A percentile compares a stretch with the other conserved stretches of the same genome.
Conservation (phyloP, 1,139 yeast genomes). For the Lodderomyces pseudojiufengensis region DNA sequence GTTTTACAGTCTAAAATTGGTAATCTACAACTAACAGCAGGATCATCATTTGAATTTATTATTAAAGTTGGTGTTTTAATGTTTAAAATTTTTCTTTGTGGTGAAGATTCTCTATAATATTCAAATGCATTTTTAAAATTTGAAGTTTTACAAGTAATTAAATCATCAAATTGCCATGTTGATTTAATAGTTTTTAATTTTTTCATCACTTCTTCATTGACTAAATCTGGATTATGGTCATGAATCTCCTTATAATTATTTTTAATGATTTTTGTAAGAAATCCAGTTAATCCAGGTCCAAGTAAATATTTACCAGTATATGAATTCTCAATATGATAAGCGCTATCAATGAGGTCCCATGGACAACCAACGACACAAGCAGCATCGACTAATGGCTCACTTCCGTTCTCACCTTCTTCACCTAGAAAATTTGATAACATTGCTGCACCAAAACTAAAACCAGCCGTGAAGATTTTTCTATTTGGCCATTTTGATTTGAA, state of each 20-base stretch:
- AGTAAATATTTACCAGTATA: constrained; percentile 63
- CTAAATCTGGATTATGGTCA: constrained; percentile 30
- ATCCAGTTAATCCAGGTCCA: constrained; percentile 62
- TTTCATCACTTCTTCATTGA: constrained; percentile 30
- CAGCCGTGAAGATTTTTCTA: constrained; percentile 72
- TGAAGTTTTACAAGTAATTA: constrained; percentile 67
- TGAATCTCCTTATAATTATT: constrained; percentile 58
- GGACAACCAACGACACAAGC: constrained; percentile 73
- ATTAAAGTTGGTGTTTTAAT: constrained; percentile 67
- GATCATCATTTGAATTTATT: constrained; percentile 77
- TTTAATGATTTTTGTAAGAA: constrained; percentile 58
- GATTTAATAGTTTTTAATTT: constrained; percentile 30
- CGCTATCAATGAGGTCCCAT: constrained; percentile 73
- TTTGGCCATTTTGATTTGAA: constrained; percentile 59
- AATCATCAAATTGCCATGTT: constrained; percentile 63
- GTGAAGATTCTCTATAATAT: constrained; percentile 70
- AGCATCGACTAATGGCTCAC: constrained; percentile 47
- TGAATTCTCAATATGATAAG: constrained; percentile 46
- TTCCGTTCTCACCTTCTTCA: constrained; percentile 39
- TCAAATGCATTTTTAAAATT: constrained; percentile 70
- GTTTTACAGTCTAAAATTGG: constrained; percentile 25
- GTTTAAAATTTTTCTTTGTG: constrained; percentile 51
- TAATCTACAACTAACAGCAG: constrained; percentile 58
- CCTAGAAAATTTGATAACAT: constrained; percentile 78
- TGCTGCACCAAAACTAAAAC: constrained; percentile 87